These are phyloP conservation scores for Mucor ambiguus DNA, from an alignment of 371 early-diverging fungal genomes.

Conservation along the genomic window DNA sequence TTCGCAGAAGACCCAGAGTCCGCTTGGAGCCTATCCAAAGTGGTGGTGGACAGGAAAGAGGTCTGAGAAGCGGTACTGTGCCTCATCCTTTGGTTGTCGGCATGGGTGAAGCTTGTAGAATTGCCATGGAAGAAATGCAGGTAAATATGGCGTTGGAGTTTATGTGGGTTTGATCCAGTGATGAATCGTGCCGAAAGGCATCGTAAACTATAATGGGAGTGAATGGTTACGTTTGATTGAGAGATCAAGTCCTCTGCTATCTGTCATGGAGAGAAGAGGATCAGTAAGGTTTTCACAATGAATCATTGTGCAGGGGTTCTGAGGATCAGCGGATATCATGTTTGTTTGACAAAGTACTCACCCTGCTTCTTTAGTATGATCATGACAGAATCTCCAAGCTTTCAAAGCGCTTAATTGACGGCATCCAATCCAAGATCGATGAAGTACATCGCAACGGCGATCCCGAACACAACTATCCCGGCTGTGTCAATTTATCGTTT, in stretches of 20 bases:
- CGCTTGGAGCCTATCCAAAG: conserved; percentile 91
- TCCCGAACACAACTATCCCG: conserved; percentile 80
- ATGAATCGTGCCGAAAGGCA: conserved; percentile 37
- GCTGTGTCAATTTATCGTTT: conserved; percentile 99
- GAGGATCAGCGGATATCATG: conserved; percentile 31
- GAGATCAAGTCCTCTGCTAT: background rate
- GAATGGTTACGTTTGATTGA: conserved; percentile 24
- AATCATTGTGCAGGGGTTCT: conserved; percentile 73
- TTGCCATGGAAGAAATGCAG: conserved; percentile 89
- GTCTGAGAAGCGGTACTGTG: conserved; percentile 97
- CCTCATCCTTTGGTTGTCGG: conserved; percentile 97
- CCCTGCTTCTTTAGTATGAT: conserved; percentile 69
- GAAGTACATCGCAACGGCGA: conserved; percentile 94
- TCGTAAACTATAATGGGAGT: conserved; percentile 32
- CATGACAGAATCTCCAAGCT: conserved; percentile 71
- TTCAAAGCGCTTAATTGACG: conserved; percentile 79
- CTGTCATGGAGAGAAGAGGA: background rate
- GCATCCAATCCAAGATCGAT: conserved; percentile 76
- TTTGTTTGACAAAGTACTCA: background rate
- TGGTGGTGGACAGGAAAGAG: conserved; percentile 99
- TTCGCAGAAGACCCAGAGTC: conserved; percentile 96
- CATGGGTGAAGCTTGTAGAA: conserved; percentile 94
- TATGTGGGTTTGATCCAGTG: conserved; percentile 16
- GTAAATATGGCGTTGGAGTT: conserved; percentile 50
- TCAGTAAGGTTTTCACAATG: conserved; percentile 45